phyloP scores from a whole-genome alignment of 441 rosid genomes.

The Corymbia citriodora region DNA sequence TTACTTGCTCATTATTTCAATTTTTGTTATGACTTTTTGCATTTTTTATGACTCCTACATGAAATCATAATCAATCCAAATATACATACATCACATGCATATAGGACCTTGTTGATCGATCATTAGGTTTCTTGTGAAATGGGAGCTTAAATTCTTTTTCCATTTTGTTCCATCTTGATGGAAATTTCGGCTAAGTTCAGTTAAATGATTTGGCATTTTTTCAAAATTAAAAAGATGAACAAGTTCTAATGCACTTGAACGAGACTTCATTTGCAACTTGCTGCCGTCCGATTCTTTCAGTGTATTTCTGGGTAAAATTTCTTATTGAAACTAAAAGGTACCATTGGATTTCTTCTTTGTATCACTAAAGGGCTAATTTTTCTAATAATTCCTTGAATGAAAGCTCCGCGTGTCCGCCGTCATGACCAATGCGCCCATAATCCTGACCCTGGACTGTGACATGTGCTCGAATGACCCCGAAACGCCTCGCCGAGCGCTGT shows the following conservation, averaged over 20 bases:
- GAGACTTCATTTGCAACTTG: not conserved
- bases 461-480: constrained; percentile 62
- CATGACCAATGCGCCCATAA: constrained; percentile 61
- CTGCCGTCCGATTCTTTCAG: not conserved
- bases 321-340: not conserved
- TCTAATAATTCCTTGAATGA: not conserved
- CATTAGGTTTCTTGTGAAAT: no score
- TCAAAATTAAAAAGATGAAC: no score
- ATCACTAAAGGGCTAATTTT: not conserved
- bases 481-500: constrained; percentile 37
- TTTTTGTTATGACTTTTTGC: not conserved
- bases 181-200: no score
- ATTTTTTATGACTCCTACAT: not conserved
- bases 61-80: not conserved
- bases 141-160: no score
- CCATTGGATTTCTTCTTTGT: not conserved
- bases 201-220: no score
- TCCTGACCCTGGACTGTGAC: constrained; percentile 76
- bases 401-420: constrained; percentile 65
- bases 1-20: not conserved
- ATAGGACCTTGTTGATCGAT: not conserved
- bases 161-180: no score
- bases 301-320: not conserved
- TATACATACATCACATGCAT: not conserved
- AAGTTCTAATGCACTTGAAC: no score